phyloP scores from a whole-genome alignment of 352 stramenopile species.

The Phytophthora europaea region DNA sequence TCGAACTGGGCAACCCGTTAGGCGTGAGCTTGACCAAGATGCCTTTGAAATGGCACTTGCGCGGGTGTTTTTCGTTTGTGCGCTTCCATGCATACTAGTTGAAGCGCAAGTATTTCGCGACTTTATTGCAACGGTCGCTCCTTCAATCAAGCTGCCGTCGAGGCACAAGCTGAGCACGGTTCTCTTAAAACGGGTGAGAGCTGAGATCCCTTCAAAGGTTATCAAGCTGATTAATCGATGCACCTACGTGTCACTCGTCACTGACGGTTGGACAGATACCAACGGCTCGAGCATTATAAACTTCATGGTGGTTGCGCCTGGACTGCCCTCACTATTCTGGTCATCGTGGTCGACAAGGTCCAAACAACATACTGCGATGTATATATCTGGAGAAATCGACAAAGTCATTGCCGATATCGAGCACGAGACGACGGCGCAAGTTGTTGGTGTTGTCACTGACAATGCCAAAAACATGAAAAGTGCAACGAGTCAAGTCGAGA shows the following conservation, averaged over 20 bases:
- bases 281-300: background rate
- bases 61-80: background rate
- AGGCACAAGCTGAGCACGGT: background rate
- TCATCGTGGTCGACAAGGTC: constrained; percentile 8
- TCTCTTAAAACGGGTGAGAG: constrained; percentile 1
- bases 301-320: background rate
- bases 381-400: background rate
- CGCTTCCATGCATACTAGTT: background rate
- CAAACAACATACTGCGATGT: background rate
- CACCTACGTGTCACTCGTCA: background rate
- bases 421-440: background rate
- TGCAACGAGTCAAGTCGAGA: background rate
- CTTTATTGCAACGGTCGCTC: background rate
- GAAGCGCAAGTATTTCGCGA: constrained; percentile 9
- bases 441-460: background rate
- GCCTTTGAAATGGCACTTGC: constrained; percentile 5
- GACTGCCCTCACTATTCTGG: constrained; percentile 3
- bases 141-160: constrained; percentile 2
- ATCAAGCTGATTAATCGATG: background rate
- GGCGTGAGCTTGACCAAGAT: background rate
- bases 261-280: background rate
- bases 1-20: background rate
- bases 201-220: background rate
- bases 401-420: constrained; percentile 1
- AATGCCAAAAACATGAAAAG: background rate